phyloP scores from a whole-genome alignment of 441 rosid species.

The Populus hybrid region DNA sequence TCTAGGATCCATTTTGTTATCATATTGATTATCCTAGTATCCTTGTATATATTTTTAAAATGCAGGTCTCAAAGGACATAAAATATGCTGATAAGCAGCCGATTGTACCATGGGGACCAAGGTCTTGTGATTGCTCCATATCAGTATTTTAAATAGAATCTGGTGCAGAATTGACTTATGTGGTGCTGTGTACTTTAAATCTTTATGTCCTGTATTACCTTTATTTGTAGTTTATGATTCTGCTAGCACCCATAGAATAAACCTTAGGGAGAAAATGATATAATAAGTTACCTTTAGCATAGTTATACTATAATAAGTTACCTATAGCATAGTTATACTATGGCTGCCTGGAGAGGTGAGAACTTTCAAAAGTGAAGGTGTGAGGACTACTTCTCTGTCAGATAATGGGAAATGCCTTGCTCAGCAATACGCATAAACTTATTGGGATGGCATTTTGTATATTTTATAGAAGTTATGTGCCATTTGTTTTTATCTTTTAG shows the following conservation, averaged over 20 bases:
- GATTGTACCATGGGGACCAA: conserved; percentile 94
- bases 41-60: conserved; percentile 13
- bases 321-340: not conserved
- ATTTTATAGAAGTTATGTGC: not conserved
- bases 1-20: not conserved
- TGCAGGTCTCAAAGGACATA: conserved; percentile 92
- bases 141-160: conserved; percentile 6
- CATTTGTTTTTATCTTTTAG: not conserved
- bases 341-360: not conserved
- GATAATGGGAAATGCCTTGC: not conserved
- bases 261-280: not conserved
- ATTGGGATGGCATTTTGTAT: not conserved
- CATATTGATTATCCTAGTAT: conserved; percentile 7
- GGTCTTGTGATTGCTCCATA: conserved; percentile 37
- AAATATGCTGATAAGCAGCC: conserved; percentile 97
- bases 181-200: not conserved
- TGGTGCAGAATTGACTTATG: not conserved
- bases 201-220: not conserved
- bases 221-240: not conserved
- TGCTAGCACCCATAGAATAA: conserved; percentile 5
- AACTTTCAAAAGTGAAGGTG: not conserved
- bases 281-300: not conserved
- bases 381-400: not conserved
- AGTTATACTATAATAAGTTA: not conserved
- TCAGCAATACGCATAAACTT: not conserved